Percentiles rank a stretch among this genome's conserved stretches.
Evolutionary conservation across 176 grass and related monocot genomes (phyloP).

Genomic region (Puccinellia tenuiflora): DNA sequence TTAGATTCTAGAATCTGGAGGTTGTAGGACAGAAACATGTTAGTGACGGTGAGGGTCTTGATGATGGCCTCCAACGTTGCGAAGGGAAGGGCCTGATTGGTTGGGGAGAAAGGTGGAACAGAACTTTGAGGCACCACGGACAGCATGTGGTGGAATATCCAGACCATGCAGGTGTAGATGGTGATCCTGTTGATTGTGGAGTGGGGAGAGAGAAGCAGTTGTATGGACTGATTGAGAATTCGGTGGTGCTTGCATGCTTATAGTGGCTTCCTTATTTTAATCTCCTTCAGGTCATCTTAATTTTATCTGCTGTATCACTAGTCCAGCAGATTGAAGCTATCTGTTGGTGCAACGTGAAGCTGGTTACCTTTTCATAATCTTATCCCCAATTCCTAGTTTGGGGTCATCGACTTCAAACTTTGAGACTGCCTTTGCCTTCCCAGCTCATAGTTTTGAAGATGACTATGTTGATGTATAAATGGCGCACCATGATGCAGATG

Average conservation of each 20-base stretch:
- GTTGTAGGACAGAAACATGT: not conserved
- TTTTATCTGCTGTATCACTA: not conserved
- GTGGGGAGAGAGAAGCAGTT: not conserved
- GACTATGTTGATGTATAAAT: not conserved
- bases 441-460: not conserved
- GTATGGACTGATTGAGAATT: not conserved
- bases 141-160: not conserved
- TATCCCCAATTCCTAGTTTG: not conserved
- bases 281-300: not conserved
- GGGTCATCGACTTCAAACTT: not conserved
- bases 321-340: not conserved
- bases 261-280: not conserved
- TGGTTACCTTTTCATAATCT: not conserved
- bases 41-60: not conserved
- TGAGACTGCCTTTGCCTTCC: not conserved
- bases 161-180: not conserved
- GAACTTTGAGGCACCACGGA: not conserved
- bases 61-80: not conserved
- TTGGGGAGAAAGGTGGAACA: not conserved
- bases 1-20: slow-evolving; percentile 1
- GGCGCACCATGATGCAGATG: not conserved
- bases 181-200: not conserved
- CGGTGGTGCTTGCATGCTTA: not conserved
- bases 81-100: not conserved
- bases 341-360: not conserved